phyloP scores from a whole-genome alignment of 2,329 filamentous ascomycete species.

The Dendrostoma leiphaemia region DNA sequence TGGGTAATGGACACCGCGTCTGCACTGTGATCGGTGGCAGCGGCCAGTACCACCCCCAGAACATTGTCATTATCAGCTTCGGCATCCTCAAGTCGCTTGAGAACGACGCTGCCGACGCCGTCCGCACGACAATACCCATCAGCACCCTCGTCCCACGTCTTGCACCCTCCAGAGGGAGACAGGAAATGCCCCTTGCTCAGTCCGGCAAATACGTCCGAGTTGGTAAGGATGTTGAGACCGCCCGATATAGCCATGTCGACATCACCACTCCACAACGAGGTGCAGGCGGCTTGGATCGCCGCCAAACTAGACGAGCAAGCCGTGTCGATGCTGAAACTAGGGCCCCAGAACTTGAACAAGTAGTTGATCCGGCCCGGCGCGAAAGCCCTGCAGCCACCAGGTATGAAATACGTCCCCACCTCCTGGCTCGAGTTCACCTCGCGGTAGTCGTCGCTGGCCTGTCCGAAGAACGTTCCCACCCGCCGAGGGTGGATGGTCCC shows the following conservation, averaged over 20 bases:
- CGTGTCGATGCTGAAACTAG: constrained; percentile 37
- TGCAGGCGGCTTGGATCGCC: constrained; percentile 51
- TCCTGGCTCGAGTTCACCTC: constrained; percentile 72
- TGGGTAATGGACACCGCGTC: constrained; percentile 70
- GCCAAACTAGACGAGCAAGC: constrained; percentile 36
- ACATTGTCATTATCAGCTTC: constrained; percentile 61
- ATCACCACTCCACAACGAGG: constrained; percentile 62
- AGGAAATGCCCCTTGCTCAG: constrained; percentile 65
- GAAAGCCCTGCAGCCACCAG: constrained; percentile 48
- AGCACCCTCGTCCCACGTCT: constrained; percentile 64
- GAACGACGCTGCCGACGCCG: constrained; percentile 43
- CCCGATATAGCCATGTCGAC: constrained; percentile 66
- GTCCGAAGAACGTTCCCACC: constrained; percentile 72
- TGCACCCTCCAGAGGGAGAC: constrained; percentile 32
- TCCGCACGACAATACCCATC: constrained; percentile 57
- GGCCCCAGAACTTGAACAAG: constrained; percentile 38
- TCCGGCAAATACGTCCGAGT: constrained; percentile 63
- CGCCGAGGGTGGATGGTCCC: constrained; percentile 48
- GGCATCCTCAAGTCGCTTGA: constrained; percentile 49
- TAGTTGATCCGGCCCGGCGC: constrained; percentile 46
- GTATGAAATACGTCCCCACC: constrained; percentile 52
- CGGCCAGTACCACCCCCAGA: constrained; percentile 59
- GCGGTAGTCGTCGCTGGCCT: constrained; percentile 74
- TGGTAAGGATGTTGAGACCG: constrained; percentile 64
- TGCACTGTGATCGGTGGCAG: constrained; percentile 69